Evolutionary conservation across 495 filamentous ascomycete species (phyloP).

Genomic region (Neurospora pannonica): DNA sequence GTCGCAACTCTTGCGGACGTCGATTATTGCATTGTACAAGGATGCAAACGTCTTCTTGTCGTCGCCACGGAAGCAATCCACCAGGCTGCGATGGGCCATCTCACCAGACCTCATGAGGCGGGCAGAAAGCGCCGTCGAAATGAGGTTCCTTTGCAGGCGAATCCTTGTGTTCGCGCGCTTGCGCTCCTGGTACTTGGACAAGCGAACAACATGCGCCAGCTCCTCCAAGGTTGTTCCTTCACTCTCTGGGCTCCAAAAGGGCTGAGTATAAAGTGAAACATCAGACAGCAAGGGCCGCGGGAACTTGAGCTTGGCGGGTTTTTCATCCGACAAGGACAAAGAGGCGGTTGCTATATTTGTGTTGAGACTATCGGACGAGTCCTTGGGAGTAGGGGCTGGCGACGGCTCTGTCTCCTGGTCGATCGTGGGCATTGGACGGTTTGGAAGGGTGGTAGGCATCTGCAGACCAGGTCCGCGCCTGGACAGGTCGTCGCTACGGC

Average conservation of each 20-base stretch:
- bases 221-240: conserved; percentile 58
- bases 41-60: conserved; percentile 82
- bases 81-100: conserved; percentile 69
- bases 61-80: conserved; percentile 80
- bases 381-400: conserved; percentile 14
- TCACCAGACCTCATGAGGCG: conserved; percentile 71
- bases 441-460: conserved; percentile 23
- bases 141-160: conserved; percentile 55
- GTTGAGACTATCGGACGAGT: conserved; percentile 18
- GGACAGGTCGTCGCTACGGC: conserved; percentile 27
- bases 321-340: conserved; percentile 16
- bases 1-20: conserved; percentile 79
- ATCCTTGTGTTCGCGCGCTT: conserved; percentile 56
- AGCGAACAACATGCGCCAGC: conserved; percentile 58
- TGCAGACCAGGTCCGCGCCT: conserved; percentile 31
- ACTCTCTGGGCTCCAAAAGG: conserved; percentile 33
- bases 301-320: conserved; percentile 18
- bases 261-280: conserved; percentile 42
- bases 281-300: conserved; percentile 39
- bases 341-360: background rate
- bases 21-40: conserved; percentile 79
- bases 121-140: conserved; percentile 69
- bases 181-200: conserved; percentile 66
- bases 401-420: conserved; percentile 26
- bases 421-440: conserved; percentile 35